A percentile compares a stretch with the other conserved stretches of the same genome.
Evolutionary conservation across 2,329 filamentous ascomycete genomes (phyloP).

Genomic region (Sporothrix inflata): DNA sequence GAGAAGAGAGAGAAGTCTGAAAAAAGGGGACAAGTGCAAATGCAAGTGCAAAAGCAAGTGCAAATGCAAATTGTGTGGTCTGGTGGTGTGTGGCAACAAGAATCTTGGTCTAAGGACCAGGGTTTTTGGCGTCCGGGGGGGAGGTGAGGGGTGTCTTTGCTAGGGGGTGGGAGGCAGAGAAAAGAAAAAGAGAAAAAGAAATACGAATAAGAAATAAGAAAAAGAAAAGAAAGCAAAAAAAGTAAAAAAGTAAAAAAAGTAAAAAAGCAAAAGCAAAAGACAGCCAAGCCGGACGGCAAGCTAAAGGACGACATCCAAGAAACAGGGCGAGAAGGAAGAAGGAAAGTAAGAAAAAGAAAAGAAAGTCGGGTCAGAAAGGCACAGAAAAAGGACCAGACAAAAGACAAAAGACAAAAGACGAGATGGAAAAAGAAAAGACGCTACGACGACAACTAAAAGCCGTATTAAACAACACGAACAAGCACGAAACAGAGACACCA

Average conservation of each 20-base stretch:
- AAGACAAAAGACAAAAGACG: background rate
- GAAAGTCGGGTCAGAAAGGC: background rate
- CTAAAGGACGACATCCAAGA: background rate
- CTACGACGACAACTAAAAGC: background rate
- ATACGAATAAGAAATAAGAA: background rate
- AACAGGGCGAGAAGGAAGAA: background rate
- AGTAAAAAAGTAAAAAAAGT: background rate
- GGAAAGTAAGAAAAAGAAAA: background rate
- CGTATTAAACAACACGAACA: background rate
- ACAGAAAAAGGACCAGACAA: background rate
- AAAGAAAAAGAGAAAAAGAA: background rate
- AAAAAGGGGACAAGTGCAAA: background rate
- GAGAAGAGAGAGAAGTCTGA: background rate
- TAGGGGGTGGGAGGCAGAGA: background rate
- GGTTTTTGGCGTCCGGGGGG: constrained; percentile 8
- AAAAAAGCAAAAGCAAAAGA: background rate
- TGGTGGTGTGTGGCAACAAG: constrained; percentile 24
- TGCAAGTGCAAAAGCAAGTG: background rate
- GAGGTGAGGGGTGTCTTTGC: background rate
- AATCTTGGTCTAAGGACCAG: constrained; percentile 10
- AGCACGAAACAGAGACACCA: background rate
- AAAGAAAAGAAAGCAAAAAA: background rate
- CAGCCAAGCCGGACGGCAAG: background rate
- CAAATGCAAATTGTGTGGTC: background rate
- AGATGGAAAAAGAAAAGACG: background rate